phyloP scores from a whole-genome alignment of 345 rosid genomes.

The Eucalyptus sp. region DNA sequence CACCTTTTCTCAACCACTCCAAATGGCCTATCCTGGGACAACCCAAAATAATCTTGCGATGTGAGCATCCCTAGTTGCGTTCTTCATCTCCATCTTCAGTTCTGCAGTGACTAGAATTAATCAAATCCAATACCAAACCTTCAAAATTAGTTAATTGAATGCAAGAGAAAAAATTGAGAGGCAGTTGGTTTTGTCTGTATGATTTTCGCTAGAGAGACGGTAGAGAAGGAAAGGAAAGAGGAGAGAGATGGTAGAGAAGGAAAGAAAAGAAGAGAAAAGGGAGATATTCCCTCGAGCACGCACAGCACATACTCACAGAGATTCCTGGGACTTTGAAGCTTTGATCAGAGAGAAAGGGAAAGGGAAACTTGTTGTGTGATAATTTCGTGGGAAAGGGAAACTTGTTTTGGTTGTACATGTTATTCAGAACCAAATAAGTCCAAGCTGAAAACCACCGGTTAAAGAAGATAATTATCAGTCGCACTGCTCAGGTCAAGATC shows the following conservation, averaged over 20 bases:
- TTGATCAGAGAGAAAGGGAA: neutral
- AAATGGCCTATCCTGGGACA: neutral
- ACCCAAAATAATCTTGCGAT: neutral
- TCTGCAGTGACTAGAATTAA: neutral
- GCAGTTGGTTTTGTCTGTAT: neutral
- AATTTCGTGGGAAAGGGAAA: neutral
- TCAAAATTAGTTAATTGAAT: neutral
- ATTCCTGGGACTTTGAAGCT: neutral
- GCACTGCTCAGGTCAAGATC: neutral
- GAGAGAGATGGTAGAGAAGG: neutral
- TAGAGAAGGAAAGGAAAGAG: neutral
- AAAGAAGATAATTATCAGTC: neutral
- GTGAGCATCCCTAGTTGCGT: neutral
- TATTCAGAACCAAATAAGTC: neutral
- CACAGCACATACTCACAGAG: neutral
- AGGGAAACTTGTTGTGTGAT: neutral
- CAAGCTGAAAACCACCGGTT: neutral
- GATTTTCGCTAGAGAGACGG: neutral
- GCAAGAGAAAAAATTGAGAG: neutral
- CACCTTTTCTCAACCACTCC: neutral
- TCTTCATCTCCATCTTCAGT: neutral
- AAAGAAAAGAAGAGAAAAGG: neutral
- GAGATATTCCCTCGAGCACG: neutral
- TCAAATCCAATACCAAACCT: neutral
- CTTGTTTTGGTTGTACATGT: neutral